Conservation (phyloP, 108 stramenopile species). For the Cyclostephanos tholiformis region DNA sequence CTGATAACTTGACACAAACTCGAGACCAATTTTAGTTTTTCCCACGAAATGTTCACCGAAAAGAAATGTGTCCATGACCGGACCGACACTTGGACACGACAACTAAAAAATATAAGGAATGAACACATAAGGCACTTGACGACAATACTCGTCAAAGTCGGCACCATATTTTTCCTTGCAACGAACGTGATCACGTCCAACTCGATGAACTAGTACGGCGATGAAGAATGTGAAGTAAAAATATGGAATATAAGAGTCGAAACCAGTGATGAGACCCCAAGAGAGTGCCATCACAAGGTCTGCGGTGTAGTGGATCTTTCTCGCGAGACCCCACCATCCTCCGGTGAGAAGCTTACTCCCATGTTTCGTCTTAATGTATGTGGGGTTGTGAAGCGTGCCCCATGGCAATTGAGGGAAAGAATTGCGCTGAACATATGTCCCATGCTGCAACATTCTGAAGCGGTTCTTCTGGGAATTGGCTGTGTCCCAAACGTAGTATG, state of each 20-base stretch:
- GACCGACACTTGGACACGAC: neutral
- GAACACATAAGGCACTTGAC: slow-evolving; percentile 60
- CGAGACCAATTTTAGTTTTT: too few species aligned
- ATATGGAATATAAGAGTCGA: slow-evolving; percentile 54
- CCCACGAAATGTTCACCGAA: too few species aligned
- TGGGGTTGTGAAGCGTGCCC: slow-evolving; percentile 56
- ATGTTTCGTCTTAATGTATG: slow-evolving; percentile 48
- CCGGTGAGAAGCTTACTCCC: slow-evolving; percentile 60
- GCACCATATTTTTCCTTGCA: slow-evolving; percentile 60
- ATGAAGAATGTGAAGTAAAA: slow-evolving; percentile 60
- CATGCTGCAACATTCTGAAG: slow-evolving; percentile 56
- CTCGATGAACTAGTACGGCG: slow-evolving; percentile 57
- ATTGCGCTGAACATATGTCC: slow-evolving; percentile 50
- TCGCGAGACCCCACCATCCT: slow-evolving; percentile 55
- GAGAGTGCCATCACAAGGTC: slow-evolving; percentile 60
- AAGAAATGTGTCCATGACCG: too few species aligned
- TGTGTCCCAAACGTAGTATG: slow-evolving; percentile 67
- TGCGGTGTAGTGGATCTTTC: slow-evolving; percentile 65
- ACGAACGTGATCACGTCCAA: slow-evolving; percentile 54
- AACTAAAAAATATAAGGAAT: slow-evolving; percentile 53
- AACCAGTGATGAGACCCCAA: slow-evolving; percentile 60
- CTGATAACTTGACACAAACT: too few species aligned
- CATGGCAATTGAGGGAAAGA: slow-evolving; percentile 66
- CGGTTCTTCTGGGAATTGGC: slow-evolving; percentile 70
- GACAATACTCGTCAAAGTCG: slow-evolving; percentile 61